Percentiles rank a stretch among this genome's conserved stretches.
phyloP scores from a whole-genome alignment of 306 rosid genomes.

The Dalbergia cochinchinensis region DNA sequence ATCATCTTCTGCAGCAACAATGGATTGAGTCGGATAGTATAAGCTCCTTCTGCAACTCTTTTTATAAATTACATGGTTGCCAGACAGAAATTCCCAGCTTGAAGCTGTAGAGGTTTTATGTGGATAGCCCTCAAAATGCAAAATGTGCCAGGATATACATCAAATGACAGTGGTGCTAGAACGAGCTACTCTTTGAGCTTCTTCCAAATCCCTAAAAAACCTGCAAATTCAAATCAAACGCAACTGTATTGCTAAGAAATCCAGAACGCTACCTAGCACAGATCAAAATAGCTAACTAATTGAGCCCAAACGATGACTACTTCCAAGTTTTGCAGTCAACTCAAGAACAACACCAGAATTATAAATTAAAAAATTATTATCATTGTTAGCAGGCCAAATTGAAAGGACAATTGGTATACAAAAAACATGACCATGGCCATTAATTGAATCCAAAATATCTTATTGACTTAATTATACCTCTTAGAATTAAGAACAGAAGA shows the following conservation, averaged over 20 bases:
- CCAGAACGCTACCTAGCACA: constrained; percentile 16
- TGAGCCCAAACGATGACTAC: constrained; percentile 32
- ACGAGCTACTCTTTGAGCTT: constrained; percentile 86
- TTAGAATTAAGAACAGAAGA: constrained; percentile 88
- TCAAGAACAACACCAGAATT: constrained; percentile 29
- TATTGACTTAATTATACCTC: constrained; percentile 61
- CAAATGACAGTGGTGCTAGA: constrained; percentile 63
- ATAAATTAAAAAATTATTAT: constrained; percentile 17
- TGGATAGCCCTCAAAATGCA: constrained; percentile 40
- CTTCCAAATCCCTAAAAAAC: constrained; percentile 95
- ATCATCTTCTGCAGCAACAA: constrained; percentile 34
- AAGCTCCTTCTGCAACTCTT: constrained; percentile 41
- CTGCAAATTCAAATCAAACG: constrained; percentile 53
- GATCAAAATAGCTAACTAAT: constrained; percentile 8
- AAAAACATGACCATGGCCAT: constrained; percentile 30
- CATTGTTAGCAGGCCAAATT: constrained; percentile 29
- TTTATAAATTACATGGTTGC: constrained; percentile 35
- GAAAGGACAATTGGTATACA: constrained; percentile 17
- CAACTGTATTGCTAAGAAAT: constrained; percentile 40
- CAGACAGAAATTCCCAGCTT: constrained; percentile 24
- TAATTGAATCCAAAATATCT: constrained; percentile 37
- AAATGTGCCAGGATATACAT: constrained; percentile 47
- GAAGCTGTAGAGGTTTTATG: constrained; percentile 42
- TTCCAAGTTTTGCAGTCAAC: constrained; percentile 39
- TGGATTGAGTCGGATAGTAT: constrained; percentile 39